These are phyloP conservation scores for Thymus quinquecostatus DNA, from an alignment of 257 asterid species.

Conservation along the genomic window DNA sequence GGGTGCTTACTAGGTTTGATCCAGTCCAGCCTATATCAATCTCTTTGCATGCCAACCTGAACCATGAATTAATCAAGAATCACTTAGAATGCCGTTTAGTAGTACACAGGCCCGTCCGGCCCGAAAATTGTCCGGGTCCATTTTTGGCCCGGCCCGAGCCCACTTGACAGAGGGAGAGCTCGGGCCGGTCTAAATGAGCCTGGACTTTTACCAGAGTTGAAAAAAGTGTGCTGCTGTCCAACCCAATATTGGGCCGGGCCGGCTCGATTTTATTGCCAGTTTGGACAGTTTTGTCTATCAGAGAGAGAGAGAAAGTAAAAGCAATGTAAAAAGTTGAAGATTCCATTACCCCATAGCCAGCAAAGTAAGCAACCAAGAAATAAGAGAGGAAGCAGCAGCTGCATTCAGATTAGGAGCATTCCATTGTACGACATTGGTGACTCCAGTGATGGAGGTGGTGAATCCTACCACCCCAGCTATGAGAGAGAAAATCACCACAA, in stretches of 20 bases:
- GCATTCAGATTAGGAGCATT: conserved; percentile 62
- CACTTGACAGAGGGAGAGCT: not conserved
- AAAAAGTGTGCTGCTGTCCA: not conserved
- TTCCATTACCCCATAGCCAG: conserved; percentile 88
- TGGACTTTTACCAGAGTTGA: not conserved
- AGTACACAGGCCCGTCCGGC: too few relatives aligned
- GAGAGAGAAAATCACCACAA: conserved; percentile 69
- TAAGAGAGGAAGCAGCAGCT: conserved; percentile 77
- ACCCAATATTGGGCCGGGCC: not conserved
- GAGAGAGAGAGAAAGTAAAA: too few relatives aligned
- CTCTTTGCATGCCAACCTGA: conserved; percentile 94
- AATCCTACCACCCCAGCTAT: conserved; percentile 88
- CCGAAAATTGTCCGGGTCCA: too few relatives aligned
- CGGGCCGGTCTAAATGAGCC: not conserved
- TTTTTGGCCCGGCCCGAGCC: not conserved
- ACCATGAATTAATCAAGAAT: conserved; percentile 23
- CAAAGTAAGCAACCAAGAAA: conserved; percentile 68
- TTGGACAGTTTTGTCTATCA: not conserved
- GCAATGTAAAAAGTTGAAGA: not conserved
- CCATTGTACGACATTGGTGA: conserved; percentile 59
- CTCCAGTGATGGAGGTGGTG: conserved; percentile 62
- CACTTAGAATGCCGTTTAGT: not conserved
- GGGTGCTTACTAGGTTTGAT: conserved; percentile 60
- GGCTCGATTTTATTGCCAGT: not conserved
- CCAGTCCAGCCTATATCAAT: conserved; percentile 75